These are phyloP conservation scores for Russula sp. DNA, from an alignment of 768 basidiomycete species.

Conservation along the genomic window DNA sequence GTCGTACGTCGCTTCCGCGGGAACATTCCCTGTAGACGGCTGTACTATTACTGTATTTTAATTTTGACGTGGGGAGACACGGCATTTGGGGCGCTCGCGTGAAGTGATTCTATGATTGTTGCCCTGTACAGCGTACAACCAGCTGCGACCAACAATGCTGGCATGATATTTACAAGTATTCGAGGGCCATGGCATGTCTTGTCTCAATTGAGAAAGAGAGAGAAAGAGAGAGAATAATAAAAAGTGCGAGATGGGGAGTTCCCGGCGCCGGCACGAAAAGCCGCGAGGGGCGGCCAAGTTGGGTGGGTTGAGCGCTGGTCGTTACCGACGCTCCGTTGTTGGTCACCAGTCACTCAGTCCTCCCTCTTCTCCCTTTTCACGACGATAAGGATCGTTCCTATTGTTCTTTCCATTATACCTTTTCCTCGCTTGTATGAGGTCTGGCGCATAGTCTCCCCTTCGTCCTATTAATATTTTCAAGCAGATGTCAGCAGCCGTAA, in stretches of 20 bases:
- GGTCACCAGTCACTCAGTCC: background rate
- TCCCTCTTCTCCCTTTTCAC: background rate
- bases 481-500: constrained; percentile 12
- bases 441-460: no score
- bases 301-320: background rate
- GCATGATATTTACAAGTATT: no score
- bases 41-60: no score
- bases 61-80: no score
- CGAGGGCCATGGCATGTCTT: no score
- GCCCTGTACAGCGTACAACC: no score
- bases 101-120: no score
- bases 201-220: background rate
- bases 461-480: background rate
- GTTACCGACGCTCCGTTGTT: constrained; percentile 12
- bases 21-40: no score
- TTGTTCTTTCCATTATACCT: background rate
- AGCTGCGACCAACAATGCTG: no score
- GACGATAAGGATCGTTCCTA: background rate
- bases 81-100: no score
- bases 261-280: background rate
- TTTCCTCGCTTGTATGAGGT: background rate
- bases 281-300: background rate
- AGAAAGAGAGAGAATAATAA: background rate
- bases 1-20: no score
- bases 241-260: background rate